Base-by-base conservation (phyloP, 768 basidiomycete genomes). In the Mycena latifolia region DNA sequence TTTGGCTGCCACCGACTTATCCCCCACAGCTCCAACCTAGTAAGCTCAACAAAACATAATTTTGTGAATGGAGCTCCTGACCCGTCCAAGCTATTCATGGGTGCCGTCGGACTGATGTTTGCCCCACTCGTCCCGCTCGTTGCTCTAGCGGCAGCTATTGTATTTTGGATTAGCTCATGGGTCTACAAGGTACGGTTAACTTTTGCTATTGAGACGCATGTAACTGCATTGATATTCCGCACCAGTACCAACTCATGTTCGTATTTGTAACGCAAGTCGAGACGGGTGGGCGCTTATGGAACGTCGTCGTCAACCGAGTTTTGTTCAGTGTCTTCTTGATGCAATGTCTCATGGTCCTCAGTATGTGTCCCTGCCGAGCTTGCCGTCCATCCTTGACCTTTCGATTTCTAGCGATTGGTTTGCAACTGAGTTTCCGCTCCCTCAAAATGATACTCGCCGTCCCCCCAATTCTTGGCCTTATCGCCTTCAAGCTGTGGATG, bases 111-210 rank as follows among this genome's bases (percentile, higher is more conserved):
- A 0, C 75, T 96, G 53, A 86, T 95, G 39, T 96, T 95, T 73
- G 92, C 94, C 0, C 94, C 95, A 5, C 78, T 96, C 1, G 94
- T 94, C 1, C 95, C 95, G 1, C 77, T 96, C 47, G 92, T 96
- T 15, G 82, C 85, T 11, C 80, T 92, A 39, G 91, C 88, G 14
- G 92, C 86, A 17, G 88, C 88, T 2, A 70, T 89, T 27, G 89
- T 93, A 27, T 92, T 93, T 75, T 95, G 92, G 90, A 77, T 87
- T 52, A 83, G 83, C 61, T 87, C 87, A 9, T 86, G 85, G 82
- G 89, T 91, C 22, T 93, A 93, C 82, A 96, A 95, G 77, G 41
- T 43, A 8, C 41, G 41, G 37, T 17, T 7, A 43, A 20, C 6
- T 43, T 11, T 3, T 39, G 4, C n/a, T 43, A 43, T 35, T 14